phyloP scores from a whole-genome alignment of 2,329 filamentous ascomycete genomes.

The Immersiporthe knoxdaviesiana region DNA sequence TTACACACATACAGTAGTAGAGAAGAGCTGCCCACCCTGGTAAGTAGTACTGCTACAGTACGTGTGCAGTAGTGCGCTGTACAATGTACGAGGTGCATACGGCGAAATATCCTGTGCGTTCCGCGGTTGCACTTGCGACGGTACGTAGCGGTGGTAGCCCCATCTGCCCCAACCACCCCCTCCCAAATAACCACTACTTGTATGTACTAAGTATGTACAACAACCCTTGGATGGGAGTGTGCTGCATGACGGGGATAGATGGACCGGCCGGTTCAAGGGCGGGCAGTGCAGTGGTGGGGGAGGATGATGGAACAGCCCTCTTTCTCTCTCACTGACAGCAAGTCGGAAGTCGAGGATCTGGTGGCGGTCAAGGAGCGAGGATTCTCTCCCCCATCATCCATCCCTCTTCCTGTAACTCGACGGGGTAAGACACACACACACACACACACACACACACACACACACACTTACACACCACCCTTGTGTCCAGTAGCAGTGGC shows the following conservation, averaged over 20 bases:
- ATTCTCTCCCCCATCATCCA: no score
- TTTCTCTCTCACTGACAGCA: not conserved
- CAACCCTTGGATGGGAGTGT: not conserved
- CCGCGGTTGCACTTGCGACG: constrained; percentile 28
- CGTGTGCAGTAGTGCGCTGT: constrained; percentile 29
- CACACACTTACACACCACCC: not conserved
- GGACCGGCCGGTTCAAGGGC: constrained; percentile 13
- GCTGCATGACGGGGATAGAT: constrained; percentile 6
- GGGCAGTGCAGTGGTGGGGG: not conserved
- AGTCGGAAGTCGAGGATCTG: no score
- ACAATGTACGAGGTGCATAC: constrained; percentile 28
- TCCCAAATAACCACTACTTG: no score
- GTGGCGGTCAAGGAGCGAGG: not conserved
- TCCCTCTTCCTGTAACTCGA: not conserved
- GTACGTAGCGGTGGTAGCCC: no score
- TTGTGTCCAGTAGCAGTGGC: constrained; percentile 3
- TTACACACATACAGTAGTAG: no score
- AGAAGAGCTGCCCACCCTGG: constrained; percentile 22
- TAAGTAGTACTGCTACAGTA: not conserved
- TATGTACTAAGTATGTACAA: no score
- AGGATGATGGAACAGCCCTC: not conserved
- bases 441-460: not conserved
- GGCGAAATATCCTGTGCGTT: constrained; percentile 29
- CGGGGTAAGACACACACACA: constrained; percentile 14
- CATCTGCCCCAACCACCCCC: constrained; percentile 16